Evolutionary conservation across 768 basidiomycete species (phyloP).

Genomic region (Leccinellum rugosiceps): DNA sequence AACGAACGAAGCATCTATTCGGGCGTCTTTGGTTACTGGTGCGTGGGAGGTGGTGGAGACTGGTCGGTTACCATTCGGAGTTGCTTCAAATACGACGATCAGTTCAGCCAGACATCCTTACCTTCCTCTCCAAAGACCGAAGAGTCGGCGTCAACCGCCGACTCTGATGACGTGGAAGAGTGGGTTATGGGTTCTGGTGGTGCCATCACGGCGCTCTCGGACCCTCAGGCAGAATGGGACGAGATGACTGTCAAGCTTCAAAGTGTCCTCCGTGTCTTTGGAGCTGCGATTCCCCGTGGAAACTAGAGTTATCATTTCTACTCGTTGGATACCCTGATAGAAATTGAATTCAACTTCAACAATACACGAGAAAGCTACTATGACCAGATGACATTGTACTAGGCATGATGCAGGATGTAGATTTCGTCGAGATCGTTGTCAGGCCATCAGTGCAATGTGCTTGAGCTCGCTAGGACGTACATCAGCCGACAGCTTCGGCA

Average conservation of each 20-base stretch:
- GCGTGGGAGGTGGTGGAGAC: conserved; percentile 83
- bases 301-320: conserved; percentile 7
- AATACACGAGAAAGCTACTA: not conserved
- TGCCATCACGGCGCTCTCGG: conserved; percentile 91
- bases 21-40: conserved; percentile 92
- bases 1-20: conserved; percentile 79
- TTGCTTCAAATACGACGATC: conserved; percentile 71
- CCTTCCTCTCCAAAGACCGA: conserved; percentile 8
- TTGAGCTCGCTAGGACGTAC: conserved; percentile 59
- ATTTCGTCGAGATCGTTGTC: conserved; percentile 17
- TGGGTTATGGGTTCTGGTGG: conserved; percentile 93
- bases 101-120: conserved; percentile 9
- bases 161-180: conserved; percentile 37
- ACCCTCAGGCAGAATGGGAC: conserved; percentile 87
- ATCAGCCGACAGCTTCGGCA: conserved; percentile 7
- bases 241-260: conserved; percentile 88
- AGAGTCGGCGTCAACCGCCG: conserved; percentile 11
- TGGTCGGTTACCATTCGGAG: conserved; percentile 95
- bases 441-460: conserved; percentile 79
- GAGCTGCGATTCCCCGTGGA: conserved; percentile 29
- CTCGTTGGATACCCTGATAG: not conserved
- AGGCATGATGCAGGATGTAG: not conserved
- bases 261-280: conserved; percentile 69
- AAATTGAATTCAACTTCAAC: conserved; percentile 39
- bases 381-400: not conserved